These are phyloP conservation scores for Phytophthora ramorum DNA, from an alignment of 352 stramenopile genomes.

Conservation along the genomic window DNA sequence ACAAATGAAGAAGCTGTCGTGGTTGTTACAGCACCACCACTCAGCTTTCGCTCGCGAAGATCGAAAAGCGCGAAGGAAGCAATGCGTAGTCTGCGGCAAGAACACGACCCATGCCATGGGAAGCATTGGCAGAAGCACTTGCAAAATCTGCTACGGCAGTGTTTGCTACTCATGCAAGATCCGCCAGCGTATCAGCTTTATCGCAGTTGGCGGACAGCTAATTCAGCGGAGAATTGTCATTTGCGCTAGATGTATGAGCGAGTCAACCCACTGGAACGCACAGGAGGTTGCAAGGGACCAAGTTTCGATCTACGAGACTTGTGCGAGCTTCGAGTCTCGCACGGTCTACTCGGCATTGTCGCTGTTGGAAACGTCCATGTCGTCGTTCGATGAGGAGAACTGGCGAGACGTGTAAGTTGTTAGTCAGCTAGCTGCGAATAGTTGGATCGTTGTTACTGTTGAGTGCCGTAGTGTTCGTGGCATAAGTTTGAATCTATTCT, in stretches of 20 bases:
- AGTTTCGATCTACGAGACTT: not conserved
- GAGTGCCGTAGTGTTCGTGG: not conserved
- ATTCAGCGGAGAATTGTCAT: slow-evolving; percentile 43
- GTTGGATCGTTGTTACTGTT: not conserved
- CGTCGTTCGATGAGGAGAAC: slow-evolving; percentile 13
- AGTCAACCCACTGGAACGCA: slow-evolving; percentile 40
- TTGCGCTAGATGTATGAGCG: slow-evolving; percentile 43
- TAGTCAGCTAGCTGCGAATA: not conserved
- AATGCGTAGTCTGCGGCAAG: slow-evolving; percentile 41
- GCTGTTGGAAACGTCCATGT: slow-evolving; percentile 27
- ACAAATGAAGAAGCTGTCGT: slow-evolving; percentile 66
- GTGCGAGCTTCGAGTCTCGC: slow-evolving; percentile 12
- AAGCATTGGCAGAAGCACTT: slow-evolving; percentile 33
- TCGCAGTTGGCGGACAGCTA: slow-evolving; percentile 32
- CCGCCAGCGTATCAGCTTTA: slow-evolving; percentile 46
- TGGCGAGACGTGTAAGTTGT: not conserved
- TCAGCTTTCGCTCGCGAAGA: not conserved
- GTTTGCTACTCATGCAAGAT: slow-evolving; percentile 50
- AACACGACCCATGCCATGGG: slow-evolving; percentile 27
- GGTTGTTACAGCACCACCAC: slow-evolving; percentile 32
- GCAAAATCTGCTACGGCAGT: slow-evolving; percentile 35
- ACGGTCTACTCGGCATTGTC: slow-evolving; percentile 10
- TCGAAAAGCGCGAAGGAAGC: not conserved
- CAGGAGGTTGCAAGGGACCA: slow-evolving; percentile 31
- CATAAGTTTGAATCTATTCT: not conserved